Evolutionary conservation across 2,329 filamentous ascomycete species (phyloP).

Genomic region (Clonostachys chloroleuca): DNA sequence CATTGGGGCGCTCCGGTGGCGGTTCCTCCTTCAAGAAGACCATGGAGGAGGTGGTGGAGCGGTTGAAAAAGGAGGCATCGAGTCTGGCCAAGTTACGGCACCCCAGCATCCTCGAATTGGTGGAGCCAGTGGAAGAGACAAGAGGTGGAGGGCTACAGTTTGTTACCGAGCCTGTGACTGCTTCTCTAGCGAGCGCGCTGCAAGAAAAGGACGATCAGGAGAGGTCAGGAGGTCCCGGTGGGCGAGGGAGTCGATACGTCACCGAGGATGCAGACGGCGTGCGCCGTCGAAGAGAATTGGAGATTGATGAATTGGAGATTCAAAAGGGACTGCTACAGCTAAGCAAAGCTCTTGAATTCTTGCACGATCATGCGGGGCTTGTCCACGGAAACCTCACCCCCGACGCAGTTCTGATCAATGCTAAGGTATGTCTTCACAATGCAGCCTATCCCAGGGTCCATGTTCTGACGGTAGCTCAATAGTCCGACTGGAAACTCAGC

Average conservation of each 20-base stretch:
- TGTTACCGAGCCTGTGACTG: conserved; percentile 86
- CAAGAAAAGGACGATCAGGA: conserved; percentile 90
- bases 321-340: conserved; percentile 94
- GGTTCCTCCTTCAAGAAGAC: conserved; percentile 58
- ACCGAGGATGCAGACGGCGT: conserved; percentile 75
- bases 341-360: conserved; percentile 88
- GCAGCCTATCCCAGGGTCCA: neutral
- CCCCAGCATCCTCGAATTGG: conserved; percentile 85
- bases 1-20: conserved; percentile 28
- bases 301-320: conserved; percentile 95
- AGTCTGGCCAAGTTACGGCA: conserved; percentile 85
- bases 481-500: conserved; percentile 98
- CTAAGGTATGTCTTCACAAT: conserved; percentile 59
- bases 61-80: conserved; percentile 86
- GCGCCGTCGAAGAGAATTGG: conserved; percentile 71
- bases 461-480: conserved; percentile 19
- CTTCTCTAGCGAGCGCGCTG: conserved; percentile 77
- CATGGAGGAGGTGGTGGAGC: conserved; percentile 85
- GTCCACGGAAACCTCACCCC: conserved; percentile 94
- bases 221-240: conserved; percentile 59
- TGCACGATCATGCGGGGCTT: conserved; percentile 90
- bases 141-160: conserved; percentile 90
- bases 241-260: conserved; percentile 73
- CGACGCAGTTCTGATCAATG: conserved; percentile 88
- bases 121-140: conserved; percentile 94